Evolutionary conservation across 2,329 filamentous ascomycete genomes (phyloP).

Genomic region (Fusarium buxicola): DNA sequence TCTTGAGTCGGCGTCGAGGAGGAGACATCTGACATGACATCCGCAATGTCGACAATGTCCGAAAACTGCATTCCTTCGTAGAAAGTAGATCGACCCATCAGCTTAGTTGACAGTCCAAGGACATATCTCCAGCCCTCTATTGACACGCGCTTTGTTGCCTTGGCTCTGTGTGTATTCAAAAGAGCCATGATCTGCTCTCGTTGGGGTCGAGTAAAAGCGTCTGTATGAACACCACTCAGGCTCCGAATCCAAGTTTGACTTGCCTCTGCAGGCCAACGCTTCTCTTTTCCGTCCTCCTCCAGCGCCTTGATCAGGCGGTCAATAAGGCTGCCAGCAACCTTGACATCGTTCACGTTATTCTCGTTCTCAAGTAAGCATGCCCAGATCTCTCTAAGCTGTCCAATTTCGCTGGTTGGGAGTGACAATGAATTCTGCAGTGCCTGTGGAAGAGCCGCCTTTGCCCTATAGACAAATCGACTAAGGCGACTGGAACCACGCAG

Average conservation of each 20-base stretch:
- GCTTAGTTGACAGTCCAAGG: conserved; percentile 60
- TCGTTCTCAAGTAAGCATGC: conserved; percentile 52
- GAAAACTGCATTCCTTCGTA: conserved; percentile 60
- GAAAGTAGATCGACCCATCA: conserved; percentile 64
- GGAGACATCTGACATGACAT: conserved; percentile 47
- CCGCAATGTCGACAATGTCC: conserved; percentile 51
- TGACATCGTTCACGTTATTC: conserved; percentile 51
- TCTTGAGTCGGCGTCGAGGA: conserved; percentile 41
- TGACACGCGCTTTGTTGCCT: conserved; percentile 43
- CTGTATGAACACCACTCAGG: conserved; percentile 52
- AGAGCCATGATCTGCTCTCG: conserved; percentile 58
- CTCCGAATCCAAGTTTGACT: conserved; percentile 48
- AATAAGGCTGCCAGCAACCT: conserved; percentile 49
- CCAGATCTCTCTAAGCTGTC: conserved; percentile 45
- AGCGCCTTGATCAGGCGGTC: conserved; percentile 49
- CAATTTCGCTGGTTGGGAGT: conserved; percentile 24
- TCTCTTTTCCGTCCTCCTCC: conserved; percentile 46
- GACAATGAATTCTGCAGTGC: conserved; percentile 43
- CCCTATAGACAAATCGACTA: conserved; percentile 44
- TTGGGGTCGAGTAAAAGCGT: conserved; percentile 56
- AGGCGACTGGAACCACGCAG: conserved; percentile 50
- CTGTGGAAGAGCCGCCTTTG: conserved; percentile 42
- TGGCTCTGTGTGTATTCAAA: conserved; percentile 46
- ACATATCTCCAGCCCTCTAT: conserved; percentile 52
- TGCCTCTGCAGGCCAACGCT: conserved; percentile 48